Evolutionary conservation across 2,329 filamentous ascomycete genomes (phyloP).

Genomic region (Trichophyton equinum): DNA sequence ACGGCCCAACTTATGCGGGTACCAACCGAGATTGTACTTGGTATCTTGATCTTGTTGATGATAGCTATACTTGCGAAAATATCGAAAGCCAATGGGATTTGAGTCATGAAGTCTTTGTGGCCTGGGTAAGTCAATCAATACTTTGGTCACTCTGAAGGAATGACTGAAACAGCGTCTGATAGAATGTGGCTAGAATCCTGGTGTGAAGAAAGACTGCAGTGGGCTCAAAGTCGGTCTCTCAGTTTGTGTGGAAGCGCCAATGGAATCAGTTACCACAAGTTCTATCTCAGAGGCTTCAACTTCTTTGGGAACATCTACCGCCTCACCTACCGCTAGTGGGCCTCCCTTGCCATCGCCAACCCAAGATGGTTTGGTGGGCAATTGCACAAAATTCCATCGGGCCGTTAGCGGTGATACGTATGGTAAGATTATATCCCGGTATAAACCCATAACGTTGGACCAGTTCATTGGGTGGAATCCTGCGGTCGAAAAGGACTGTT

Average conservation of each 20-base stretch:
- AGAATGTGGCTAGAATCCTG: background rate
- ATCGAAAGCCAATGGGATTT: background rate
- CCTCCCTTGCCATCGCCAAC: background rate
- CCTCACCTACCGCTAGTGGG: background rate
- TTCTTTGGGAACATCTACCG: background rate
- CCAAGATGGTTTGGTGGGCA: background rate
- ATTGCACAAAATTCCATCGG: background rate
- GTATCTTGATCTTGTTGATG: background rate
- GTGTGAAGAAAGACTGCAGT: constrained; percentile 1
- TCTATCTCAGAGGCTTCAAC: background rate
- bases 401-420: background rate
- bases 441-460: background rate
- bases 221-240: constrained; percentile 1
- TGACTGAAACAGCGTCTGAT: background rate
- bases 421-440: background rate
- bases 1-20: background rate
- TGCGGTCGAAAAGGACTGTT: constrained; percentile 14
- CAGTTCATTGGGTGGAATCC: constrained; percentile 19
- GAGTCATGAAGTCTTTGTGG: background rate
- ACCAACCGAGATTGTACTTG: background rate
- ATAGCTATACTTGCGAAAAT: background rate
- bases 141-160: background rate
- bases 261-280: background rate
- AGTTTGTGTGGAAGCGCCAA: background rate
- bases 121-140: constrained; percentile 3